These are phyloP conservation scores for Phaeosphaeria sp. DNA, from an alignment of 2,329 filamentous ascomycete species.

Conservation along the genomic window DNA sequence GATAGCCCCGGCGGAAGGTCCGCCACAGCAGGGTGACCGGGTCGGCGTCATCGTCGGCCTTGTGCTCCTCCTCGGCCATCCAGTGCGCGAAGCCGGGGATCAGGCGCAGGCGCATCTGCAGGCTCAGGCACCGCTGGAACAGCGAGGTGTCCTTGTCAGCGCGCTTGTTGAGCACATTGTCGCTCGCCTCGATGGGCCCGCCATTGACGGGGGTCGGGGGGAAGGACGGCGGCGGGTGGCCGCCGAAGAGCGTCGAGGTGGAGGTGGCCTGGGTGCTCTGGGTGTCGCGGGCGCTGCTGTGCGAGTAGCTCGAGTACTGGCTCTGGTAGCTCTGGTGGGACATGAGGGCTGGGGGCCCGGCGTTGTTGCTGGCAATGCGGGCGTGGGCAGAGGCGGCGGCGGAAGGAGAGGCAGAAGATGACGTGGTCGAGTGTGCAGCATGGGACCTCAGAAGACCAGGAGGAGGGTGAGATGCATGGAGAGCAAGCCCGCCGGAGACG, in stretches of 20 bases:
- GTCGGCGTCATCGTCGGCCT: slow-evolving; percentile 72
- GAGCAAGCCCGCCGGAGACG: slow-evolving; percentile 18
- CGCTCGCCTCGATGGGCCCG: slow-evolving; percentile 75
- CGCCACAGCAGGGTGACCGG: slow-evolving; percentile 93
- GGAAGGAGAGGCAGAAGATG: slow-evolving; percentile 21
- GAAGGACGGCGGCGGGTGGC: slow-evolving; percentile 41
- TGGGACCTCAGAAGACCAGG: slow-evolving; percentile 27
- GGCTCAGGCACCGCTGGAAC: slow-evolving; percentile 90
- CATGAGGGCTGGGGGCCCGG: slow-evolving; percentile 49
- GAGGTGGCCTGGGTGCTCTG: slow-evolving; percentile 56
- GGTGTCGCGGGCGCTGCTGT: slow-evolving; percentile 55
- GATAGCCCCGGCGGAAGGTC: slow-evolving; percentile 81
- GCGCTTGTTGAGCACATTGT: slow-evolving; percentile 97
- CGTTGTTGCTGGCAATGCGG: slow-evolving; percentile 36
- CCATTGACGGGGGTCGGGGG: slow-evolving; percentile 54
- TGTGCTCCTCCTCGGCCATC: slow-evolving; percentile 74
- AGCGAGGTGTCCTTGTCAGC: slow-evolving; percentile 90
- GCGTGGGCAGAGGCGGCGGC: slow-evolving; percentile 29
- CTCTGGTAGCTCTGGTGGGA: slow-evolving; percentile 56
- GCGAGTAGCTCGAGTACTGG: slow-evolving; percentile 56
- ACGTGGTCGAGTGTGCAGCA: slow-evolving; percentile 8
- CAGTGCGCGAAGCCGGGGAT: slow-evolving; percentile 84
- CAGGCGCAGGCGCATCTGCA: slow-evolving; percentile 80
- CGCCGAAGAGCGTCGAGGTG: slow-evolving; percentile 53
- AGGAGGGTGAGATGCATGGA: slow-evolving; percentile 37